Evolutionary conservation across 2,329 filamentous ascomycete genomes (phyloP).

Genomic region (Pyrenophora seminiperda): DNA sequence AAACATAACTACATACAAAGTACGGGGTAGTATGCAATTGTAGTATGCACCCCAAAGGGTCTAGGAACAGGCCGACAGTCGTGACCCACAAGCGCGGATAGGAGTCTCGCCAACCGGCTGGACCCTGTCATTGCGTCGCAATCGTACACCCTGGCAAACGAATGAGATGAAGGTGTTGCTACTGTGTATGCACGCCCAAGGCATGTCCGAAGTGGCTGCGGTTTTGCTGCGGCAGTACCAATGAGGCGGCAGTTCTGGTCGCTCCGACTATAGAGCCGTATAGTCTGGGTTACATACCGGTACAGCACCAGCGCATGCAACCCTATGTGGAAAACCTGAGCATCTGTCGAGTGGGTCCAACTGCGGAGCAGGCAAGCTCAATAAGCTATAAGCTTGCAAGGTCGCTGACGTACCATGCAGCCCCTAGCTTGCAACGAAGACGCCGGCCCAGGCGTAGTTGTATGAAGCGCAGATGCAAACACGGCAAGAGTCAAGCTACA

Average conservation of each 20-base stretch:
- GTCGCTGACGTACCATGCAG: constrained; percentile 19
- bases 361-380: constrained; percentile 1
- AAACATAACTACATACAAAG: no score
- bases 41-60: constrained; percentile 4
- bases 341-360: constrained; percentile 11
- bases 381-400: not conserved
- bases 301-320: constrained; percentile 8
- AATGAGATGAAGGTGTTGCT: not conserved
- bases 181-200: not conserved
- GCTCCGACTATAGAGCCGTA: constrained; percentile 1
- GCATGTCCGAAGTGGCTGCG: not conserved
- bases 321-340: constrained; percentile 2
- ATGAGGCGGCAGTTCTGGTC: not conserved
- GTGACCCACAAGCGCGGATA: constrained; percentile 8
- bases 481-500: not conserved
- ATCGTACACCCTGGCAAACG: constrained; percentile 3
- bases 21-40: no score
- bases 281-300: constrained; percentile 4
- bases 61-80: constrained; percentile 10
- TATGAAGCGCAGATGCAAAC: constrained; percentile 4
- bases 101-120: not conserved
- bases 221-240: not conserved
- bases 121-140: constrained; percentile 9
- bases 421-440: constrained; percentile 10
- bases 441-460: constrained; percentile 1